phyloP scores from a whole-genome alignment of 108 stramenopile genomes.

The Hondaea fermentalgiana region DNA sequence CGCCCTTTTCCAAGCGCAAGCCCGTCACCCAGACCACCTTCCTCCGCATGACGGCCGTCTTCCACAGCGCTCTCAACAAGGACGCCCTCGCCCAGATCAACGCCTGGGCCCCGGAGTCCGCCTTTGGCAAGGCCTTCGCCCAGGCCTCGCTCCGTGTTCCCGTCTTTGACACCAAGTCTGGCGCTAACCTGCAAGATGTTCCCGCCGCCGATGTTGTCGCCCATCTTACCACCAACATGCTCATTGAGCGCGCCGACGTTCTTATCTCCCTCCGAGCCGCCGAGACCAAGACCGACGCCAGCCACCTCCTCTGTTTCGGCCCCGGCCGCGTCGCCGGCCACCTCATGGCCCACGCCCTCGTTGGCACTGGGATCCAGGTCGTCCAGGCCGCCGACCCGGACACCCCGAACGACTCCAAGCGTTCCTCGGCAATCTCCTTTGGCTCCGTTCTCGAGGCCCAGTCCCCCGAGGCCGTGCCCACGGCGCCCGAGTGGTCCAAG shows the following conservation, averaged over 20 bases:
- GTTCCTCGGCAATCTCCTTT: background rate
- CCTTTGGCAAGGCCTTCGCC: background rate
- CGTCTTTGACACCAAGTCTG: conserved; percentile 3
- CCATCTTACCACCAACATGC: background rate
- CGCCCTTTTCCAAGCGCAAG: conserved; percentile 16
- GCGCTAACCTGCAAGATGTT: background rate
- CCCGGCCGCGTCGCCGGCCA: background rate
- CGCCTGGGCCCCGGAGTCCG: background rate
- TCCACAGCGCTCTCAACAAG: background rate
- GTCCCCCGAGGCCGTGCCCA: background rate
- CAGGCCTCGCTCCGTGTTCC: background rate
- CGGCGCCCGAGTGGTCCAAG: background rate
- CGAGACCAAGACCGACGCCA: background rate
- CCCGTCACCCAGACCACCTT: background rate
- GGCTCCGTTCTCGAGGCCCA: background rate
- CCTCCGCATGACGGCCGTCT: conserved; percentile 15
- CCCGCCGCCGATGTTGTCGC: background rate
- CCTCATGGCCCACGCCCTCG: background rate
- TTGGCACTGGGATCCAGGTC: background rate
- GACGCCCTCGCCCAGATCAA: background rate
- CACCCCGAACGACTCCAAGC: background rate
- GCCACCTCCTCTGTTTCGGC: background rate
- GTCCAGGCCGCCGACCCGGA: background rate
- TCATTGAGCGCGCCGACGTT: background rate
- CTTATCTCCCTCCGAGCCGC: background rate